A percentile compares a stretch with the other conserved stretches of the same genome.
Evolutionary conservation across 1,284 basidiomycete species (phyloP).

Genomic region (Wolfiporia cocos): DNA sequence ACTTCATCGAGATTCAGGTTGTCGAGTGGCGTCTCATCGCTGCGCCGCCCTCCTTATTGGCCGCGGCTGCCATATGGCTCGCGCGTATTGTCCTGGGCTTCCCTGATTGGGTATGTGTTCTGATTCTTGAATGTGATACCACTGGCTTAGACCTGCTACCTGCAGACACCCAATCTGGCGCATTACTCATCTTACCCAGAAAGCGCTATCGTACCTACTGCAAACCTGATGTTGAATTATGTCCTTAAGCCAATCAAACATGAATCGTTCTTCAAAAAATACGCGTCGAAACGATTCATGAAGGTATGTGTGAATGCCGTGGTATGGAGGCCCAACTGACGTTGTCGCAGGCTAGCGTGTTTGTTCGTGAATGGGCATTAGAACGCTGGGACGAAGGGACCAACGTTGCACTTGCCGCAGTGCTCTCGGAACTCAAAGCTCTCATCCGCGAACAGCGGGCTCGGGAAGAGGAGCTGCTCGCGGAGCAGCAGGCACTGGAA

Average conservation of each 20-base stretch:
- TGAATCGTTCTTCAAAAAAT: constrained; percentile 80
- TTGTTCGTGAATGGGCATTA: constrained; percentile 56
- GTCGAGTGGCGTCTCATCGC: constrained; percentile 85
- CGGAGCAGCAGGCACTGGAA: constrained; percentile 14
- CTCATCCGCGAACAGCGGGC: constrained; percentile 36
- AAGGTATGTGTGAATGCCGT: constrained; percentile 45
- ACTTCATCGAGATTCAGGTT: constrained; percentile 85
- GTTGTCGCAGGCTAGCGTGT: constrained; percentile 46
- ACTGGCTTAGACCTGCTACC: constrained; percentile 7
- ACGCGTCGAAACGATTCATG: constrained; percentile 80
- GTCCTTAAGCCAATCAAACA: constrained; percentile 71
- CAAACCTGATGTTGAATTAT: constrained; percentile 93
- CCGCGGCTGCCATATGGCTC: constrained; percentile 91
- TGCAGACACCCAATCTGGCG: constrained; percentile 78
- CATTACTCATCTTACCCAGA: constrained; percentile 93
- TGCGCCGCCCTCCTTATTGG: constrained; percentile 80
- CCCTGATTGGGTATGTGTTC: constrained; percentile 74
- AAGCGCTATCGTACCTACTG: constrained; percentile 78
- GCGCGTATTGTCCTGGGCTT: constrained; percentile 80
- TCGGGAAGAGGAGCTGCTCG: constrained; percentile 19
- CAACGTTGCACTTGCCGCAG: constrained; percentile 43
- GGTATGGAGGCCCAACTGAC: constrained; percentile 5
- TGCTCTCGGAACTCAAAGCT: constrained; percentile 49
- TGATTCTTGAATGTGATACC: neutral
- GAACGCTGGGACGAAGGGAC: constrained; percentile 52